These are phyloP conservation scores for Protomyces macrosporus DNA, from an alignment of 1,139 yeast genomes.

Conservation along the genomic window DNA sequence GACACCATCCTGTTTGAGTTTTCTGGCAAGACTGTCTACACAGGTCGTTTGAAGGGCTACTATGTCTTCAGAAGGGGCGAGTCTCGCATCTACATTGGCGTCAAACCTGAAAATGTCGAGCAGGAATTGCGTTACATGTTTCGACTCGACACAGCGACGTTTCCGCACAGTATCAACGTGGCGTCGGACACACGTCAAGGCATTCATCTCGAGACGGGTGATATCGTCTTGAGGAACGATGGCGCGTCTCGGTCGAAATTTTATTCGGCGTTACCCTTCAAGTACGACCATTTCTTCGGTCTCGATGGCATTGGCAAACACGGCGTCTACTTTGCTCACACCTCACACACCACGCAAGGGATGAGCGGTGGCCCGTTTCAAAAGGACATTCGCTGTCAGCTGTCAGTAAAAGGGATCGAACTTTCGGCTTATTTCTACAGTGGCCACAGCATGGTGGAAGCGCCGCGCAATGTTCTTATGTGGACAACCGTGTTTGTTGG, in stretches of 20 bases:
- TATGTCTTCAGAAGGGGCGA: neutral
- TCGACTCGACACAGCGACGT: neutral
- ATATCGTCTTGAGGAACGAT: neutral
- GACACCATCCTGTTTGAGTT: neutral
- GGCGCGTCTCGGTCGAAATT: neutral
- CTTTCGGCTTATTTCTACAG: neutral
- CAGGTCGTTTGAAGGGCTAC: neutral
- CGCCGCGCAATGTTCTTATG: neutral
- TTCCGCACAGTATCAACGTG: neutral
- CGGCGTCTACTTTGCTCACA: neutral
- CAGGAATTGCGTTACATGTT: neutral
- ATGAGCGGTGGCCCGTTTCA: neutral
- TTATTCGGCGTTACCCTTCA: neutral
- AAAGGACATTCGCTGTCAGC: neutral
- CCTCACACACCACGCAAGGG: neutral
- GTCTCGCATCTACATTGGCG: neutral
- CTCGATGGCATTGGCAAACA: neutral
- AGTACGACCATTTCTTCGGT: neutral
- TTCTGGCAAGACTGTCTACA: neutral
- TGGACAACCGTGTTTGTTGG: neutral
- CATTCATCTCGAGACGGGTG: neutral
- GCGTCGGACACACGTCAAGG: neutral
- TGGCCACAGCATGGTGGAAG: neutral
- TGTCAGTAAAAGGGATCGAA: neutral
- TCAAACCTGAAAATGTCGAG: neutral